Base-by-base conservation (phyloP, 2,329 filamentous ascomycete species). In the Xylaria sp. region DNA sequence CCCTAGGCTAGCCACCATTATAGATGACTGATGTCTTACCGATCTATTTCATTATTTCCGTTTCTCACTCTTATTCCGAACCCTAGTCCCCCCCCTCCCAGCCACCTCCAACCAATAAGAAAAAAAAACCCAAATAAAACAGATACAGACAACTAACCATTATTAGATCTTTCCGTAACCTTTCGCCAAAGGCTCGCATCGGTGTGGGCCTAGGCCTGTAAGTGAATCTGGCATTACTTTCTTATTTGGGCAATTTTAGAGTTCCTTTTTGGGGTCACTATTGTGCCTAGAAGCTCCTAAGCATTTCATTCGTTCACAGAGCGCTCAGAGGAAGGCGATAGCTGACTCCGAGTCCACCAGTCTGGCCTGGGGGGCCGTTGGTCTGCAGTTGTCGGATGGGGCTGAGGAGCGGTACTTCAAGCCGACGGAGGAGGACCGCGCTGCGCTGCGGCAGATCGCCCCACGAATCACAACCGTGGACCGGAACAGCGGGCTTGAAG, bases 361-460 rank as follows among this genome's bases (percentile, higher is more conserved):
- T 36, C 50, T 97, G 76, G 87, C 87, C 39, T 97, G 93, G 88
- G 93, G 93, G 15, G 82, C 84, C 46, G 82, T 89, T 46, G 94
- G 93, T 18, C 84, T 96, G n/a, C 90, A 91, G 76, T 76, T 92
- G 20, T 89, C 91, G 5, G 91, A 95, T 76, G 84, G 85, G 65
- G 89, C 91, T 18, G 94, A 95, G 80, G 86, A 91, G 76, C 89
- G 86, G 48, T 86, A 94, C 68, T 86, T 93, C 78, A 89, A 86
- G 45, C 88, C 94, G 1, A 91, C 89, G 0, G 89, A 93, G 69
- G 84, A 91, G 75, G 93, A 97, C 76, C 90, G 89, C 77, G 87
- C 89, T 67, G 86, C 87, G 13, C 78, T 97, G 70, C 84, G 88
- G 57, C 84, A 84, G 58, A 80, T 86, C 55, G 81, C 89, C 36